Evolutionary conservation across 2,329 filamentous ascomycete species (phyloP).

Genomic region (Pseudogymnoascus sp.): DNA sequence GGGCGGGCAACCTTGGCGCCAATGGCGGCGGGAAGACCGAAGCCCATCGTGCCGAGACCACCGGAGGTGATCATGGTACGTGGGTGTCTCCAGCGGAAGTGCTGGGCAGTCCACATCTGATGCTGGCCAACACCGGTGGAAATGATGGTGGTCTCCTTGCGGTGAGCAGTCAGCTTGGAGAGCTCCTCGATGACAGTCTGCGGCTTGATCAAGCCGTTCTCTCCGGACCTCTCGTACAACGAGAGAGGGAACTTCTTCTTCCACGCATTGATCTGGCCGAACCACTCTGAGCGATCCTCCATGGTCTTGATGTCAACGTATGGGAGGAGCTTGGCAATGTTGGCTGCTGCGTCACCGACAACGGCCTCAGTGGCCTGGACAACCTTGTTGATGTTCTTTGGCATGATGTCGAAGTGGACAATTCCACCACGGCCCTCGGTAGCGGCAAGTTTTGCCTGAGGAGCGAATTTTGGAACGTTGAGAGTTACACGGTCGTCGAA

Average conservation of each 20-base stretch:
- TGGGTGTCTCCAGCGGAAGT: slow-evolving; percentile 89
- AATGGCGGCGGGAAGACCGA: slow-evolving; percentile 86
- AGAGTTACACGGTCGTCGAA: slow-evolving; percentile 94
- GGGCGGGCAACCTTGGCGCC: slow-evolving; percentile 82
- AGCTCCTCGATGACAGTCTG: slow-evolving; percentile 88
- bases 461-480: slow-evolving; percentile 78
- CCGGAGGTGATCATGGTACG: slow-evolving; percentile 94
- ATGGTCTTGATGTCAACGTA: slow-evolving; percentile 55
- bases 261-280: slow-evolving; percentile 81
- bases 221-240: slow-evolving; percentile 70
- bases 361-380: slow-evolving; percentile 93
- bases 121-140: slow-evolving; percentile 93
- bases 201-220: slow-evolving; percentile 80
- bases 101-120: slow-evolving; percentile 98
- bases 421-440: slow-evolving; percentile 84
- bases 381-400: slow-evolving; percentile 99
- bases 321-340: slow-evolving; percentile 68
- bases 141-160: slow-evolving; percentile 80
- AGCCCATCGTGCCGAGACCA: slow-evolving; percentile 94
- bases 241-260: slow-evolving; percentile 82
- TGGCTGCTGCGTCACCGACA: slow-evolving; percentile 81
- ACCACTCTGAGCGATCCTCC: slow-evolving; percentile 72
- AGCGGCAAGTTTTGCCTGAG: slow-evolving; percentile 76
- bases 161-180: slow-evolving; percentile 70
- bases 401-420: slow-evolving; percentile 96